Evolutionary conservation across 2,329 filamentous ascomycete species (phyloP).

Genomic region (Akanthomyces muscarius): DNA sequence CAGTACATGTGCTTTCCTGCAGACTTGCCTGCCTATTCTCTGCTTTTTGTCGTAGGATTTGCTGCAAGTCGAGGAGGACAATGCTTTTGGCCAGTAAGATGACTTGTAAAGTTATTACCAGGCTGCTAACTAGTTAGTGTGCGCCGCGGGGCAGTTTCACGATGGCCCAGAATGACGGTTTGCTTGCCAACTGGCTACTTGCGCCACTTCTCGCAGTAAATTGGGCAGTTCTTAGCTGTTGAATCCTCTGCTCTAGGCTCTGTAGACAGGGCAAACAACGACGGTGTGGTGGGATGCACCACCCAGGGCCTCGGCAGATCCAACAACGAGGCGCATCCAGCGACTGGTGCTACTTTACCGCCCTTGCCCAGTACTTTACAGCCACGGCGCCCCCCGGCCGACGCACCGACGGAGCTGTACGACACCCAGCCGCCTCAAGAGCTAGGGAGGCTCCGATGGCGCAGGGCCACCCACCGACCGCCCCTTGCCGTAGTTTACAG

Average conservation of each 20-base stretch:
- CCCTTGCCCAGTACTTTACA: neutral
- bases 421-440: neutral
- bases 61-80: neutral
- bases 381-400: slow-evolving; percentile 15
- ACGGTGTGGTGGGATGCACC: no score
- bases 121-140: neutral
- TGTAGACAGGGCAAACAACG: neutral
- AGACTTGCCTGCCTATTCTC: neutral
- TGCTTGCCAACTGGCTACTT: no score
- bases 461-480: neutral
- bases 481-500: neutral
- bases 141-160: neutral
- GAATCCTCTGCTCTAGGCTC: no score
- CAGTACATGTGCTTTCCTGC: neutral
- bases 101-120: neutral
- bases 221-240: neutral
- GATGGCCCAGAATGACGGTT: neutral
- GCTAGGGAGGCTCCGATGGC: slow-evolving; percentile 8
- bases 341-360: neutral
- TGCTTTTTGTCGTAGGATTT: neutral
- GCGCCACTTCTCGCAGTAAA: no score
- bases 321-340: neutral
- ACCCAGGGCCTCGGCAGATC: slow-evolving; percentile 2
- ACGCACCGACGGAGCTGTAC: slow-evolving; percentile 13
- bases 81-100: neutral